Evolutionary conservation across 495 filamentous ascomycete genomes (phyloP).

Genomic region (Penicillium longicatenatum): DNA sequence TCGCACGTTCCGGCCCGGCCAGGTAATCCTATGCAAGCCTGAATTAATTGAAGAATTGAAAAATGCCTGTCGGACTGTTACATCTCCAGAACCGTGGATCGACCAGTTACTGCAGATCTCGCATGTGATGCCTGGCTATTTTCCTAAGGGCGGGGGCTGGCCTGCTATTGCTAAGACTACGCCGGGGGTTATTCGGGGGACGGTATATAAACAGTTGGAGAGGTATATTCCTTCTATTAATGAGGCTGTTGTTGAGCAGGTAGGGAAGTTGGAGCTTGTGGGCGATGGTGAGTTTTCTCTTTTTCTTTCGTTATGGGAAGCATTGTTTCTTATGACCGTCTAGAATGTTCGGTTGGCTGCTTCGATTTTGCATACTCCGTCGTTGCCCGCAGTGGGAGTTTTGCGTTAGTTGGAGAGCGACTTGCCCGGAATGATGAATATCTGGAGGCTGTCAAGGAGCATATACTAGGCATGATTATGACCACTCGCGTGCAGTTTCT

Average conservation of each 20-base stretch:
- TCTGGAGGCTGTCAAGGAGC: conserved; percentile 26
- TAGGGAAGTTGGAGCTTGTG: conserved; percentile 10
- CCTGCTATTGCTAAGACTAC: conserved; percentile 29
- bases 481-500: conserved; percentile 28
- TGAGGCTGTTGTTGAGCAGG: conserved; percentile 23
- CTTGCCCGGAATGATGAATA: conserved; percentile 28
- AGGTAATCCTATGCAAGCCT: conserved; percentile 25
- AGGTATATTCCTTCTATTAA: conserved; percentile 26
- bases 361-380: conserved; percentile 32
- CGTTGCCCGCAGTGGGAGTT: conserved; percentile 28
- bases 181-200: conserved; percentile 27
- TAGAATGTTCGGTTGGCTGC: conserved; percentile 22
- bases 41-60: conserved; percentile 27
- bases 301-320: neutral
- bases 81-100: conserved; percentile 31
- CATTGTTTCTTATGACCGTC: neutral
- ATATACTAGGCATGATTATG: conserved; percentile 31
- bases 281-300: conserved; percentile 14
- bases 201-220: conserved; percentile 22
- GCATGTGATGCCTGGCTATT: conserved; percentile 32
- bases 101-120: conserved; percentile 33
- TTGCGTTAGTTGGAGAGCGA: conserved; percentile 23
- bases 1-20: conserved; percentile 30
- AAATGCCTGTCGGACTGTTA: conserved; percentile 15
- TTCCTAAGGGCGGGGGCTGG: conserved; percentile 25